These are phyloP conservation scores for Sporothrix curviconia DNA, from an alignment of 2,329 filamentous ascomycete genomes.

Conservation along the genomic window DNA sequence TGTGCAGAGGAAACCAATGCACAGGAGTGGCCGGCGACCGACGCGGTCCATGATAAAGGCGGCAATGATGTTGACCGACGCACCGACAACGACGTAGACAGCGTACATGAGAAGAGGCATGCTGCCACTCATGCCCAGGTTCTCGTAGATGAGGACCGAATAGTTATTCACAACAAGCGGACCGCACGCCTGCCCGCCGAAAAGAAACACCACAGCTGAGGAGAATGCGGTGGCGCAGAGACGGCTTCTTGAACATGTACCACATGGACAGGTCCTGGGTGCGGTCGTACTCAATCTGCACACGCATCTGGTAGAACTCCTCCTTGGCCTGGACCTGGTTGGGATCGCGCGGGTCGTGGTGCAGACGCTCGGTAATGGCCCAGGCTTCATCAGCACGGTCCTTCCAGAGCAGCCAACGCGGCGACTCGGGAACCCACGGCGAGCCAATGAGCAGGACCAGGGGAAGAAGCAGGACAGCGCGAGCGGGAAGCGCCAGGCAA, in stretches of 20 bases:
- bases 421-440: not conserved
- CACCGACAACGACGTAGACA: conserved; percentile 8
- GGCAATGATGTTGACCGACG: conserved; percentile 7
- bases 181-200: conserved; percentile 8
- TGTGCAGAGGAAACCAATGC: conserved; percentile 10
- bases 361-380: not conserved
- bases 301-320: not conserved
- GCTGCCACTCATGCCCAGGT: conserved; percentile 7
- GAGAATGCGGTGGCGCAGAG: conserved; percentile 13
- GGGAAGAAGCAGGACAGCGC: not conserved
- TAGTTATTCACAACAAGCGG: conserved; percentile 13
- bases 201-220: conserved; percentile 25
- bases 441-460: conserved; percentile 17
- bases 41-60: conserved; percentile 12
- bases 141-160: conserved; percentile 7
- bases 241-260: not conserved
- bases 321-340: not conserved
- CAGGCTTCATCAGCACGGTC: not conserved
- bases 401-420: not conserved
- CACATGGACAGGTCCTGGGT: not conserved
- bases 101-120: conserved; percentile 15
- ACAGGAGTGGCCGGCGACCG: conserved; percentile 10
- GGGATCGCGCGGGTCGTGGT: not conserved
- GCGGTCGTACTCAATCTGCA: not conserved
- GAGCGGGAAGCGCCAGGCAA: not conserved